Conservation (phyloP, 2,329 filamentous ascomycete genomes). For the Hymenoscyphus infarciens region DNA sequence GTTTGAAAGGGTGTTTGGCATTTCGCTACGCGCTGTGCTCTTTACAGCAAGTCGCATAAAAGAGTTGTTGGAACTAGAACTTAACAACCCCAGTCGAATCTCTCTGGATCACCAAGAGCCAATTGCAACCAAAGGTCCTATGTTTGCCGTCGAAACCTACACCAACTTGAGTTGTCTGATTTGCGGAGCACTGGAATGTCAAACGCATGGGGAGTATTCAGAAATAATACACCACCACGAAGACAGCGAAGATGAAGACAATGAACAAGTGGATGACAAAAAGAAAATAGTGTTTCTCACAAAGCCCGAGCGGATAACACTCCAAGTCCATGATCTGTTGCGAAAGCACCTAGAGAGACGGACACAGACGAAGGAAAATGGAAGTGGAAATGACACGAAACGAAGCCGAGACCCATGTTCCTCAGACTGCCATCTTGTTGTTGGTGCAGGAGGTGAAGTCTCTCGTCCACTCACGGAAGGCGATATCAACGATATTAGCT, state of each 20-base stretch:
- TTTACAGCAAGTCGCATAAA: conserved; percentile 23
- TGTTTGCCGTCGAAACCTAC: conserved; percentile 25
- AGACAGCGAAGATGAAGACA: conserved; percentile 13
- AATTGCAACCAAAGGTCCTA: background rate
- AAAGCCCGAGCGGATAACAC: background rate
- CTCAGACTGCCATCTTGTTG: background rate
- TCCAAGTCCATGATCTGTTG: conserved; percentile 19
- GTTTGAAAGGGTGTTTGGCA: conserved; percentile 21
- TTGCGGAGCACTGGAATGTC: conserved; percentile 29
- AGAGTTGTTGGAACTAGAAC: conserved; percentile 26
- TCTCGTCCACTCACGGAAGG: background rate
- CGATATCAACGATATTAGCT: conserved; percentile 12
- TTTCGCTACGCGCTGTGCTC: conserved; percentile 22
- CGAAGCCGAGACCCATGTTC: background rate
- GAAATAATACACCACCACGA: conserved; percentile 3
- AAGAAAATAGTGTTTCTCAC: background rate
- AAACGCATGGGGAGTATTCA: conserved; percentile 31
- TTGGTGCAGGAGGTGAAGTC: background rate
- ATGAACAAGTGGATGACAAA: conserved; percentile 13
- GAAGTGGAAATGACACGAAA: background rate
- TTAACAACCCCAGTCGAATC: conserved; percentile 3
- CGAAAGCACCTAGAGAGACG: conserved; percentile 19
- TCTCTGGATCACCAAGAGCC: conserved; percentile 6
- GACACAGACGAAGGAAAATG: background rate
- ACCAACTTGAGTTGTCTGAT: conserved; percentile 29